Evolutionary conservation across 176 grass and related monocot species (phyloP).

Genomic region (Lolium rigidum): DNA sequence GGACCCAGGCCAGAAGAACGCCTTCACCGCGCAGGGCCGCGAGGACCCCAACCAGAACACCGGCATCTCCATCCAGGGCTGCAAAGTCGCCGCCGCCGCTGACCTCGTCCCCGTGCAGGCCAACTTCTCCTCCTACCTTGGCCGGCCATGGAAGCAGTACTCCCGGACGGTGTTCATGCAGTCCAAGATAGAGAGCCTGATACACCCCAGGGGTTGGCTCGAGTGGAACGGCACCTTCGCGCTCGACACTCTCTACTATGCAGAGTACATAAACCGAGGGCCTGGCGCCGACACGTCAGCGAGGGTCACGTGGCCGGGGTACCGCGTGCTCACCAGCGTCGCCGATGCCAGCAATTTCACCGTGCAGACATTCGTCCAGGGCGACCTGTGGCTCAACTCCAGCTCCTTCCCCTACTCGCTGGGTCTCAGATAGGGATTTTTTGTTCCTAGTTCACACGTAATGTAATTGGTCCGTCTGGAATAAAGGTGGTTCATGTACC

Average conservation of each 20-base stretch:
- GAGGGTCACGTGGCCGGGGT: slow-evolving; percentile 76
- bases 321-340: slow-evolving; percentile 60
- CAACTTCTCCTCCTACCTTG: slow-evolving; percentile 73
- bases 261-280: slow-evolving; percentile 81
- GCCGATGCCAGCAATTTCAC: slow-evolving; percentile 83
- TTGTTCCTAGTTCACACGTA: neutral
- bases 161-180: slow-evolving; percentile 85
- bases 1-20: slow-evolving; percentile 62
- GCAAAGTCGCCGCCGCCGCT: slow-evolving; percentile 84
- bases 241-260: slow-evolving; percentile 90
- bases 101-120: slow-evolving; percentile 61
- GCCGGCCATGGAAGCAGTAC: slow-evolving; percentile 84
- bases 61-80: slow-evolving; percentile 80
- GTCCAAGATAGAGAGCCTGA: slow-evolving; percentile 67
- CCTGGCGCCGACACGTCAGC: slow-evolving; percentile 58
- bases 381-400: slow-evolving; percentile 71
- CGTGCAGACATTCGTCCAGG: slow-evolving; percentile 70
- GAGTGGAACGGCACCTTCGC: slow-evolving; percentile 83
- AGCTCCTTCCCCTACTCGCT: slow-evolving; percentile 58
- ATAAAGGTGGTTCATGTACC: neutral
- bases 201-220: slow-evolving; percentile 68
- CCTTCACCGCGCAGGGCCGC: slow-evolving; percentile 76
- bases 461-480: neutral
- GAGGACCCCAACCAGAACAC: slow-evolving; percentile 95
- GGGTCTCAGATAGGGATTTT: slow-evolving; percentile 53